Evolutionary conservation across 2,329 filamentous ascomycete genomes (phyloP).

Genomic region (Thelonectria rubi): DNA sequence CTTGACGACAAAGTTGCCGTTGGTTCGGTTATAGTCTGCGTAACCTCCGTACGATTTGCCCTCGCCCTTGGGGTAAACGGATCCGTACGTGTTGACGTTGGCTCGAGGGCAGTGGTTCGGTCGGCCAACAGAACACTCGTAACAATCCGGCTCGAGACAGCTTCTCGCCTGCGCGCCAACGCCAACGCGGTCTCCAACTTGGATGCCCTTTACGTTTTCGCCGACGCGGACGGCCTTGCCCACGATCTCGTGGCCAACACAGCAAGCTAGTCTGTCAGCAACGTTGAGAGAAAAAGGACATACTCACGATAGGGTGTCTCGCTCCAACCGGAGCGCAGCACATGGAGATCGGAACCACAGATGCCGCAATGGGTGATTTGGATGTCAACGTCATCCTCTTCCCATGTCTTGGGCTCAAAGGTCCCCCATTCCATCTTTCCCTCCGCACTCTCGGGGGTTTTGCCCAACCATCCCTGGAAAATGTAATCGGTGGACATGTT

Average conservation of each 20-base stretch:
- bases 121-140: slow-evolving; percentile 63
- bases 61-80: slow-evolving; percentile 61
- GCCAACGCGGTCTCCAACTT: slow-evolving; percentile 71
- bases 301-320: slow-evolving; percentile 28
- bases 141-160: slow-evolving; percentile 53
- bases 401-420: slow-evolving; percentile 71
- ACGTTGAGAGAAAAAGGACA: background rate
- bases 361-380: slow-evolving; percentile 72
- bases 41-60: slow-evolving; percentile 71
- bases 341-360: slow-evolving; percentile 70
- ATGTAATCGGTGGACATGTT: slow-evolving; percentile 19
- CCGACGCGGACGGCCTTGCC: slow-evolving; percentile 65
- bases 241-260: slow-evolving; percentile 73
- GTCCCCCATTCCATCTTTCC: slow-evolving; percentile 64
- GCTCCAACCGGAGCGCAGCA: slow-evolving; percentile 63
- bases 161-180: slow-evolving; percentile 74
- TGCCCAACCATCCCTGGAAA: slow-evolving; percentile 55
- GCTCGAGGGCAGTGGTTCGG: slow-evolving; percentile 68
- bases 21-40: slow-evolving; percentile 46
- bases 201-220: slow-evolving; percentile 57
- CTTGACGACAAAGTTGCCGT: slow-evolving; percentile 58
- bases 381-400: slow-evolving; percentile 73
- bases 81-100: slow-evolving; percentile 67
- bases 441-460: slow-evolving; percentile 50
- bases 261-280: slow-evolving; percentile 50